phyloP scores from a whole-genome alignment of 352 stramenopile species.

The Phytophthora fragariae region DNA sequence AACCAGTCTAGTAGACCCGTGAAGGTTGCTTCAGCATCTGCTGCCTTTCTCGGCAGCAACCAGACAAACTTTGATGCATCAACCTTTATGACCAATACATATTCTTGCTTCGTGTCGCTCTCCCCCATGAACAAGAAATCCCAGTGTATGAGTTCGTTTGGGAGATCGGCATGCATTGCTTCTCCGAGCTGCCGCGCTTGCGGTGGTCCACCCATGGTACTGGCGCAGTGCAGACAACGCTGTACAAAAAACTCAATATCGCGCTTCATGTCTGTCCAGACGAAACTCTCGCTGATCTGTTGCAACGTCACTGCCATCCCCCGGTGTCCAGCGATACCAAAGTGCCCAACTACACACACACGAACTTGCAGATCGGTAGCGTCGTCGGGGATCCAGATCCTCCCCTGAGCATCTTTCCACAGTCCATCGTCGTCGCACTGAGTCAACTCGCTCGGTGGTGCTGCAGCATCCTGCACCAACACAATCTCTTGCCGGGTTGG shows the following conservation, averaged over 20 bases:
- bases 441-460: not conserved
- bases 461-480: not conserved
- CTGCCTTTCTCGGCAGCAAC: not conserved
- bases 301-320: conserved; percentile 21
- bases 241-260: conserved; percentile 32
- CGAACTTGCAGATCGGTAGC: conserved; percentile 29
- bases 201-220: not conserved
- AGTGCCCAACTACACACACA: conserved; percentile 36
- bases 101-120: not conserved
- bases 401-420: not conserved
- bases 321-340: conserved; percentile 32
- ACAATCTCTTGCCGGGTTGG: not conserved
- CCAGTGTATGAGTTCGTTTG: not conserved
- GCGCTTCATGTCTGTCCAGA: conserved; percentile 18
- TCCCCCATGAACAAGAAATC: not conserved
- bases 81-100: not conserved
- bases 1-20: not conserved
- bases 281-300: conserved; percentile 13
- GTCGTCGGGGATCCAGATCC: conserved; percentile 20
- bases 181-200: conserved; percentile 14
- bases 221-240: conserved; percentile 27
- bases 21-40: not conserved
- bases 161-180: not conserved
- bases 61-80: not conserved
- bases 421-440: not conserved